Conservation (phyloP, 140 eudicot genomes). For the Artemisia princeps region DNA sequence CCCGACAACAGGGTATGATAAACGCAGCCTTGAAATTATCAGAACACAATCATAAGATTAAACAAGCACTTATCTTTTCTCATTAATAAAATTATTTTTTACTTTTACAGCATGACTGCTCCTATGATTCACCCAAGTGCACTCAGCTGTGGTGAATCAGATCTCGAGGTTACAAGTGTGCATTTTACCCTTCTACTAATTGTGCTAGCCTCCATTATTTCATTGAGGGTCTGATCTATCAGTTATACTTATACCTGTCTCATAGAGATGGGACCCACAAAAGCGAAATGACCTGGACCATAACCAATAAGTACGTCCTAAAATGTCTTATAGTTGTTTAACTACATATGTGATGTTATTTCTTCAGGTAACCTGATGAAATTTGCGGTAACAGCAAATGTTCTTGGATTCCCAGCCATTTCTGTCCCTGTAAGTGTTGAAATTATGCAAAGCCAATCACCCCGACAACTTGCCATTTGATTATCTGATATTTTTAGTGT, state of each 20-base stretch:
- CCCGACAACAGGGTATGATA: slow-evolving; percentile 13
- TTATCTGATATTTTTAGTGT: too few relatives aligned
- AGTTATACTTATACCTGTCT: neutral
- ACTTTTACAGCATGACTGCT: too few relatives aligned
- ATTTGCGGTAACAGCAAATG: neutral
- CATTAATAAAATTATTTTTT: too few relatives aligned
- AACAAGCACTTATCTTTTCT: too few relatives aligned
- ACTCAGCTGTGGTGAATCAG: too few relatives aligned
- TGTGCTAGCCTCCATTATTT: neutral
- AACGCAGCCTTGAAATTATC: neutral
- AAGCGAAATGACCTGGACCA: neutral
- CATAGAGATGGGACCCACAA: neutral
- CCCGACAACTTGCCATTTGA: neutral
- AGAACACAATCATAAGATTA: too few relatives aligned
- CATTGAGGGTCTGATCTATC: neutral
- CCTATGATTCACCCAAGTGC: too few relatives aligned
- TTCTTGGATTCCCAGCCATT: too few relatives aligned
- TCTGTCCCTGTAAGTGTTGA: slow-evolving; percentile 6
- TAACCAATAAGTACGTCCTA: neutral
- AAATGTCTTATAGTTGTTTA: neutral
- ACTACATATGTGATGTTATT: neutral
- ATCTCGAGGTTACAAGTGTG: too few relatives aligned
- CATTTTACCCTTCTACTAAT: neutral
- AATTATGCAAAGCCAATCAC: neutral
- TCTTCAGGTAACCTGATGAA: slow-evolving; percentile 6